Percentiles rank a stretch among this genome's conserved stretches.
phyloP scores from a whole-genome alignment of 768 basidiomycete species.

The Cystofilobasidium capitatum region DNA sequence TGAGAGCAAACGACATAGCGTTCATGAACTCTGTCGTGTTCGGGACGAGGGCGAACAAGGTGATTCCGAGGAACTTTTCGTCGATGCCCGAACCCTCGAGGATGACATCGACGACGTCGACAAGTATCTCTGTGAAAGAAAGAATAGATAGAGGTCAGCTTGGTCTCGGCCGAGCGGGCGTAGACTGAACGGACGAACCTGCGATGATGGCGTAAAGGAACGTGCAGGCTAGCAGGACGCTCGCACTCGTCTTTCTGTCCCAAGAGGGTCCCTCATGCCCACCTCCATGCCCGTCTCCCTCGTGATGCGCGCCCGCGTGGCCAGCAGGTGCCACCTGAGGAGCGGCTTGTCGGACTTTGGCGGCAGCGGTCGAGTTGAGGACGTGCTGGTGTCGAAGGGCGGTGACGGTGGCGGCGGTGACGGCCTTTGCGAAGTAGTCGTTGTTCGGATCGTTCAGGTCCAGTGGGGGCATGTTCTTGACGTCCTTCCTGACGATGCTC shows the following conservation, averaged over 20 bases:
- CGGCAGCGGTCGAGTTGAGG: constrained; percentile 25
- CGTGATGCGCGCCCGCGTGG: constrained; percentile 34
- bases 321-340: constrained; percentile 45
- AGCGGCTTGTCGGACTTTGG: constrained; percentile 23
- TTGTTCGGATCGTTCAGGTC: constrained; percentile 47
- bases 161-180: not conserved
- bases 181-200: constrained; percentile 48
- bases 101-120: constrained; percentile 91
- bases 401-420: constrained; percentile 76
- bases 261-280: constrained; percentile 95
- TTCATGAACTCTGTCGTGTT: constrained; percentile 96
- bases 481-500: constrained; percentile 30
- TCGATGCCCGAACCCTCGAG: constrained; percentile 83
- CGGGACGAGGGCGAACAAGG: constrained; percentile 90
- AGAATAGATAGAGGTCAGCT: not conserved
- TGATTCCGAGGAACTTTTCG: constrained; percentile 94
- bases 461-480: constrained; percentile 34
- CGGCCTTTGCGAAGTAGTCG: constrained; percentile 86
- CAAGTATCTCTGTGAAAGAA: constrained; percentile 61
- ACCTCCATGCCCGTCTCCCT: constrained; percentile 49
- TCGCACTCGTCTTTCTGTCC: constrained; percentile 82
- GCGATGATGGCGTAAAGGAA: constrained; percentile 90
- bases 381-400: constrained; percentile 58
- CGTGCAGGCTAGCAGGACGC: constrained; percentile 79
- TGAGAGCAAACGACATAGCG: constrained; percentile 92